phyloP scores from a whole-genome alignment of 2,329 filamentous ascomycete genomes.

The Fusarium piperis region DNA sequence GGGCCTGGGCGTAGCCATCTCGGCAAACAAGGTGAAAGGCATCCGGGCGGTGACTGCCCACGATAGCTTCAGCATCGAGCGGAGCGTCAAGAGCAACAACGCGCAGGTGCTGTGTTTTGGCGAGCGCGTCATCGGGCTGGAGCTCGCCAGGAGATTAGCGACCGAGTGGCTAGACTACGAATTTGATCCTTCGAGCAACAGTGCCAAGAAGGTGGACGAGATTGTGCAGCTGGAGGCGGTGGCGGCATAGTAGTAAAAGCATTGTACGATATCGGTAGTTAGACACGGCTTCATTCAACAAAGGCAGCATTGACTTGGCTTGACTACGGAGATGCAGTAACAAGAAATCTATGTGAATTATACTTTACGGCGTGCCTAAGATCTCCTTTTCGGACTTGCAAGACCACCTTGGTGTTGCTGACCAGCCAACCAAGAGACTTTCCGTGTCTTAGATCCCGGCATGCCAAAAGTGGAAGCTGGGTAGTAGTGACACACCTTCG shows the following conservation, averaged over 20 bases:
- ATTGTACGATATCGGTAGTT: background rate
- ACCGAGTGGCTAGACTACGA: constrained; percentile 86
- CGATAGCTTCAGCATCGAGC: constrained; percentile 85
- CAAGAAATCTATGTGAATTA: background rate
- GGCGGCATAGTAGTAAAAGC: constrained; percentile 32
- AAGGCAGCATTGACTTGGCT: background rate
- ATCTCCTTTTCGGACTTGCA: background rate
- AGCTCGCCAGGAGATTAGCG: constrained; percentile 79
- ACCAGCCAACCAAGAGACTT: background rate
- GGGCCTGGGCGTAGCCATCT: constrained; percentile 85
- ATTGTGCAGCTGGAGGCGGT: constrained; percentile 52
- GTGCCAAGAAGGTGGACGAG: constrained; percentile 56
- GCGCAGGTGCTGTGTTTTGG: constrained; percentile 90
- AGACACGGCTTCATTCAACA: background rate
- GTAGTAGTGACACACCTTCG: background rate
- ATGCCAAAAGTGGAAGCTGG: constrained; percentile 1
- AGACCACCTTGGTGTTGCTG: background rate
- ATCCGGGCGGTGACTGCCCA: constrained; percentile 90
- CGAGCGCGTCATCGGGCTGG: constrained; percentile 82
- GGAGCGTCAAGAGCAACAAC: constrained; percentile 83
- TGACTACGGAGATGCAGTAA: background rate
- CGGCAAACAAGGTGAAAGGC: constrained; percentile 88
- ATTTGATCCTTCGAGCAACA: constrained; percentile 71
- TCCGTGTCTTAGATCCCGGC: background rate
- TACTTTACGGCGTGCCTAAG: constrained; percentile 4